Base-by-base conservation (phyloP, 2,329 filamentous ascomycete genomes). In the Dothideomycetes sp. region DNA sequence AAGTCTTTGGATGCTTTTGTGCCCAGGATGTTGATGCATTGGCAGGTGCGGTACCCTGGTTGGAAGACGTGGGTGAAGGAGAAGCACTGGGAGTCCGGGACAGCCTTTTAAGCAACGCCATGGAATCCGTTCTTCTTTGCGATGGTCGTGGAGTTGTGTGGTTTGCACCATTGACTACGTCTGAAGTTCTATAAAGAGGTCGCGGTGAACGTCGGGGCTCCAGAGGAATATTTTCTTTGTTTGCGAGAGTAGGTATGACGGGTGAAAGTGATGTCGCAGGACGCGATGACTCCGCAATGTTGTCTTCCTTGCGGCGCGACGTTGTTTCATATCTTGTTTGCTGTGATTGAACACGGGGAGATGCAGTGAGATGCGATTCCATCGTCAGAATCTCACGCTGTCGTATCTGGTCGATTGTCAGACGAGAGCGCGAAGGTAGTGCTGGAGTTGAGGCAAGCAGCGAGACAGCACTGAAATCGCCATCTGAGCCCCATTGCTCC, bases 371-470 rank as follows among this genome's bases (percentile, higher is more conserved):
- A 9, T 56, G 55, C 38, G 59, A 57, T 43, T 58, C 60, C 19
- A 63, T 41, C 13, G 49, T 56, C 38, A 65, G 60, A 11, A 63
- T 56, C 45, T 69, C 67, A 13, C 58, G 53, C 45, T 62, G 56
- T 32, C 63, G 55, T 33, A 69, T 62, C 27, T 64, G 58, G 44
- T 69, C 65, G 18, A 70, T 53, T 41, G 45, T 40, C 25, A 43
- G 53, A 6, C 40, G 31, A 15, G 31, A 67, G 50, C 62, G 54
- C n/a, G 59, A 57, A 16, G 46, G 35, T 4, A 64, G 50, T 11
- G 60, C 59, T 11, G 69, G 68, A 3, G 68, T 71, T 4, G 68
- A 70, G 4, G 64, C 64, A 4, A 70, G 59, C 27, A 71, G 51
- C 11, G 65, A 68, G 13, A 57, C 61, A 15, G 62, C 58, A 39